These are phyloP conservation scores for Quercus aquifolioides DNA, from an alignment of 306 rosid genomes.

Conservation along the genomic window DNA sequence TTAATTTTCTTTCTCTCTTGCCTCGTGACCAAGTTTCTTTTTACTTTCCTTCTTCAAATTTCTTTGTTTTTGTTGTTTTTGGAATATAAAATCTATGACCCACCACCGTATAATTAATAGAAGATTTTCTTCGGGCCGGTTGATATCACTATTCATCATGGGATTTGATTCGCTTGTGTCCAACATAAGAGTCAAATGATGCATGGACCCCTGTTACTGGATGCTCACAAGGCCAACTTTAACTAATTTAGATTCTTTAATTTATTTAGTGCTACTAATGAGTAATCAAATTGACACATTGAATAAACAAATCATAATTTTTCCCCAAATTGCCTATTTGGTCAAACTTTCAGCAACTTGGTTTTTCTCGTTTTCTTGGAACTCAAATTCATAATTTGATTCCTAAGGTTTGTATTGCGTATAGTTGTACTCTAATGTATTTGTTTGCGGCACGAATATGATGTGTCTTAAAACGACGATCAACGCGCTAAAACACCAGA, in stretches of 20 bases:
- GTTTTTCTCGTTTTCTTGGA: neutral
- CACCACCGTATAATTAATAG: neutral
- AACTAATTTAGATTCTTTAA: neutral
- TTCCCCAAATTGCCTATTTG: neutral
- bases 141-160: neutral
- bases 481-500: no score
- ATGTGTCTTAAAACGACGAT: no score
- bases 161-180: neutral
- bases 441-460: no score
- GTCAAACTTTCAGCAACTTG: neutral
- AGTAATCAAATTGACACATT: neutral
- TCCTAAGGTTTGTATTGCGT: no score
- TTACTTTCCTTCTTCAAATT: neutral
- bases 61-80: neutral
- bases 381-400: neutral
- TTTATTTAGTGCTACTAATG: neutral
- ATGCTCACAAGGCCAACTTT: neutral
- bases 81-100: neutral
- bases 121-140: neutral
- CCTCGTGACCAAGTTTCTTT: no score
- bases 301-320: neutral
- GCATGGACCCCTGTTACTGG: neutral
- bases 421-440: no score
- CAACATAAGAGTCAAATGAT: neutral
- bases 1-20: no score